Percentiles rank a stretch among this genome's conserved stretches.
Conservation (phyloP, 169 alveolate species). For the Eimeria falciformis region DNA sequence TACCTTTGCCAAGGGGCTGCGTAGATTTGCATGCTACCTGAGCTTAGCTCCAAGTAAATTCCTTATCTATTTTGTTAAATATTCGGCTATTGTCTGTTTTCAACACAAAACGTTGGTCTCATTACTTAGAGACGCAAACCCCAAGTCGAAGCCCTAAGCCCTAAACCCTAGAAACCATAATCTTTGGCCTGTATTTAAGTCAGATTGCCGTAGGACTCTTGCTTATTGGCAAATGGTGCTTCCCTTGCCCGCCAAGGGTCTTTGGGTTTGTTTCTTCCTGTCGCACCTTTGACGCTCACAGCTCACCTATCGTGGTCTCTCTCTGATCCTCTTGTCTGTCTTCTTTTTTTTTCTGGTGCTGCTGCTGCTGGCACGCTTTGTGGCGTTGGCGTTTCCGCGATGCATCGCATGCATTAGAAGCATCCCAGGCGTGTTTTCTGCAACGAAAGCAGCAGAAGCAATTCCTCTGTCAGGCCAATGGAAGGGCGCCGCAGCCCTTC, state of each 20-base stretch:
- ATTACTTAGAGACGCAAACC: background rate
- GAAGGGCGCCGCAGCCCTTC: background rate
- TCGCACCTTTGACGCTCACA: background rate
- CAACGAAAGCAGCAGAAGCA: constrained; percentile 3
- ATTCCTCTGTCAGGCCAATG: background rate
- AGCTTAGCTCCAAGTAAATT: too few species aligned
- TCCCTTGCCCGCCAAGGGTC: background rate
- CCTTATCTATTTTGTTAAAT: too few species aligned
- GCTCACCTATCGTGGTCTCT: background rate
- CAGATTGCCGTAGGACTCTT: background rate
- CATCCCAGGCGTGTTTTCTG: background rate
- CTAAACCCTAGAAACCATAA: background rate
- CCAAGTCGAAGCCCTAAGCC: constrained; percentile 4
- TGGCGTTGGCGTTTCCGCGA: background rate
- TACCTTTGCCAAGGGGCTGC: too few species aligned
- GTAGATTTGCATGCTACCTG: too few species aligned
- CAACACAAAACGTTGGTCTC: too few species aligned
- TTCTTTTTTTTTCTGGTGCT: background rate
- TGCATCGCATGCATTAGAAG: background rate
- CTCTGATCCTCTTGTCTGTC: background rate
- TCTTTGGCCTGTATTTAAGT: background rate
- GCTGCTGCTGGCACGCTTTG: too few species aligned
- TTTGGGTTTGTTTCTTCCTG: background rate
- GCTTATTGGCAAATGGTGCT: background rate
- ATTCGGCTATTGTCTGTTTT: too few species aligned